These are phyloP conservation scores for Gastrolobium bilobum DNA, from an alignment of 306 rosid species.

Conservation along the genomic window DNA sequence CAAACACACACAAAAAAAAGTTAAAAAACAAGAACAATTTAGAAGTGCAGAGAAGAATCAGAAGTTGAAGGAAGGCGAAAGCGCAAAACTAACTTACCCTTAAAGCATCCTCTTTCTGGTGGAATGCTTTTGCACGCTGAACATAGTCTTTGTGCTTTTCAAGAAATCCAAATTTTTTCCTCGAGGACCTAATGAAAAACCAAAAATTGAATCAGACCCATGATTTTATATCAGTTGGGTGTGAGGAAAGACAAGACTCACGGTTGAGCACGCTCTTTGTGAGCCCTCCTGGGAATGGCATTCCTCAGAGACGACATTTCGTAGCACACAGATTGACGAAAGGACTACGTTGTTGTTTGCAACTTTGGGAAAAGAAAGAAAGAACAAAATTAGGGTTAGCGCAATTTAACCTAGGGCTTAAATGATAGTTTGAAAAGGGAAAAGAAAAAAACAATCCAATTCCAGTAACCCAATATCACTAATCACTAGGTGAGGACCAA, in stretches of 20 bases:
- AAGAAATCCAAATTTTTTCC: conserved; percentile 78
- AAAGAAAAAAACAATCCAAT: too few species aligned
- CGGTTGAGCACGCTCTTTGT: conserved; percentile 91
- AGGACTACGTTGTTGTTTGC: too few species aligned
- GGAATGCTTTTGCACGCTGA: conserved; percentile 76
- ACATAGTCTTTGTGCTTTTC: conserved; percentile 95
- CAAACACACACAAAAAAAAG: neutral
- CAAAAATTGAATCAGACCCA: conserved; percentile 1
- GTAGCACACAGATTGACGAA: too few species aligned
- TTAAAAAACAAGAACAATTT: neutral
- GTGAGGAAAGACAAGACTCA: conserved; percentile 47
- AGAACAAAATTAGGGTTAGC: too few species aligned
- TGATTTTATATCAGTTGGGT: neutral
- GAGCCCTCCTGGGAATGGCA: conserved; percentile 76
- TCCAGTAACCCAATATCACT: too few species aligned
- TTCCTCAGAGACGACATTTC: conserved; percentile 83
- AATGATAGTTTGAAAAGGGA: too few species aligned
- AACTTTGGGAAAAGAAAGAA: too few species aligned
- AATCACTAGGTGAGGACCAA: too few species aligned
- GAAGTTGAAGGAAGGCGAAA: neutral
- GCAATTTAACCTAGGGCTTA: too few species aligned
- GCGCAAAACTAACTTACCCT: conserved; percentile 50
- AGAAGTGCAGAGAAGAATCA: neutral
- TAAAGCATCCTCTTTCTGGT: conserved; percentile 72
- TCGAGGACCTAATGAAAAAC: conserved; percentile 57